Conservation (phyloP, 148 eudicot species). For the Polygonum maritimum region DNA sequence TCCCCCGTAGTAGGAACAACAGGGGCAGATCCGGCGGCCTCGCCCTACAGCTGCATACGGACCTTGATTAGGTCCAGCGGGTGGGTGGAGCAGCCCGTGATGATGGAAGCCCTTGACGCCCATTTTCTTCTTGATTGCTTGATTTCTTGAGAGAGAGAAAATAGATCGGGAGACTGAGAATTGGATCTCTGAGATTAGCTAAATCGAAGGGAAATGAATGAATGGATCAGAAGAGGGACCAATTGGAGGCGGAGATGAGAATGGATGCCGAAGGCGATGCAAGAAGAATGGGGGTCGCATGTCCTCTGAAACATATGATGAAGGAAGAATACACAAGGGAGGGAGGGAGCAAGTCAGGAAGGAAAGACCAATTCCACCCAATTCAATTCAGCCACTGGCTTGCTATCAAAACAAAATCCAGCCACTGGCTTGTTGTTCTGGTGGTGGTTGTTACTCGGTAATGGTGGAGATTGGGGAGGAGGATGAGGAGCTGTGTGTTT, state of each 20-base stretch:
- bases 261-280: constrained; percentile 51
- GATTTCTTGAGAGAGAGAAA: too few relatives aligned
- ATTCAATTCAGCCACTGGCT: too few relatives aligned
- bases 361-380: not conserved
- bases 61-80: constrained; percentile 51
- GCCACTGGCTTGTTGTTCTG: too few relatives aligned
- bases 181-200: not conserved
- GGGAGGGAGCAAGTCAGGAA: not conserved
- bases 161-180: not conserved
- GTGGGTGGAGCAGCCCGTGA: constrained; percentile 53
- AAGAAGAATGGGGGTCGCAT: constrained; percentile 54
- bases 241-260: constrained; percentile 68
- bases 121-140: too few relatives aligned
- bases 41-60: constrained; percentile 63
- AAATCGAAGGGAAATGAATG: not conserved
- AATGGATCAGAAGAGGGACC: constrained; percentile 25
- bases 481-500: too few relatives aligned
- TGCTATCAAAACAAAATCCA: too few relatives aligned
- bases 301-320: constrained; percentile 70
- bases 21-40: too few relatives aligned
- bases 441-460: too few relatives aligned
- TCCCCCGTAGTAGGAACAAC: too few relatives aligned
- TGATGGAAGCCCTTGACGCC: constrained; percentile 40
- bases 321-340: not conserved
- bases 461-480: too few relatives aligned